Evolutionary conservation across 1,284 basidiomycete genomes (phyloP), one percentile per base, ranked within the genome.

Genomic region (Vanrija sp.): DNA sequence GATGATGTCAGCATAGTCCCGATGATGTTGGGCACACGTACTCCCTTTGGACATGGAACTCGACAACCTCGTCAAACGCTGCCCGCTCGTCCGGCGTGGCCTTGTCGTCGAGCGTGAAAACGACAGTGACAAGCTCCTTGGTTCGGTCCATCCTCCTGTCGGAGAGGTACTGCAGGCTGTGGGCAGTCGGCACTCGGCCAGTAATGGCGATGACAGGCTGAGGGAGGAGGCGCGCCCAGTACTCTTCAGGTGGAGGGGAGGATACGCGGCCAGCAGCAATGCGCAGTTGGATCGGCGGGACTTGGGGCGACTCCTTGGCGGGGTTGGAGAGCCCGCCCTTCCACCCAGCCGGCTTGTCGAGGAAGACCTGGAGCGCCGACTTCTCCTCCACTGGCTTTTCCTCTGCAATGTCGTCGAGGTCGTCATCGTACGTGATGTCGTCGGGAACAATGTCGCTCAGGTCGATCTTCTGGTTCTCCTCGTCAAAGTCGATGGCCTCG

Each of bases 111-210:
- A 87, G 81, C 1, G 80, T 80, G 61, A 92, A 85, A 2, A 83
- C 84, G 23, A 85, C 87, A 0, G 85, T 85, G 47, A 90, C 79
- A 6, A 93, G 79, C 67, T 93, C 89, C 67, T 87, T 89, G n/a
- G 82, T 75, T 0, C 85, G 77, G 60, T 86, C 89, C 72, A 92
- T 73, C 49, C 88, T 79, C 67, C 83, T 85, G 58, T 87, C 85
- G 9, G 85, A 78, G 25, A 94, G 77, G 72, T 88, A 93, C 57
- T 87, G 82, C 12, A 83, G 76, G 0, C 88, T 86, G 49, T 81
- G 84, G n/a, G 82, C 79, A 4, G 83, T 83, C 2, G 87, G 84
- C 1, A 94, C 89, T 44, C 90, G 85, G 2, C 90, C 90, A 58
- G 66, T 64, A 39, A 75, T 70, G 8, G 60, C 56, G 31, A 75